Percentiles rank a stretch among this genome's conserved stretches.
Conservation (phyloP, 805 yeast species). For the Candida bentonensis region DNA sequence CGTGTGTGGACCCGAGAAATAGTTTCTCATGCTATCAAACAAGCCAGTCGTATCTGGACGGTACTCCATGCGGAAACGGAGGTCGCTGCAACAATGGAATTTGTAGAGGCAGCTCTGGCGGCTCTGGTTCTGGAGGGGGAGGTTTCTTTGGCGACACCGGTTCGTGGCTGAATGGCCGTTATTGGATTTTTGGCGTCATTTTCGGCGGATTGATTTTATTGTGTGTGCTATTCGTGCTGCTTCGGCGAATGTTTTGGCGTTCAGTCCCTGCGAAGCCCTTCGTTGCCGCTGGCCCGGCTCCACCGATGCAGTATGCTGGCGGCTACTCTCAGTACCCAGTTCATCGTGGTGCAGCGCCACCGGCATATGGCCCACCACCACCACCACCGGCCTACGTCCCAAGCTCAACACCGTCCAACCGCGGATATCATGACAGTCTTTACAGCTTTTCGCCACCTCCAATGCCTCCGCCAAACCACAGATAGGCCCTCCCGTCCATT, state of each 20-base stretch:
- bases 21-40: conserved; percentile 16
- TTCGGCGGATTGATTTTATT: not conserved
- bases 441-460: not conserved
- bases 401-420: not conserved
- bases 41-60: conserved; percentile 20
- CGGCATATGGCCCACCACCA: not conserved
- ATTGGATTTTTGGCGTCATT: not conserved
- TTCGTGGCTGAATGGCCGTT: not conserved
- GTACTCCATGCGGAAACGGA: conserved; percentile 20
- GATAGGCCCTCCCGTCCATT: too few species aligned
- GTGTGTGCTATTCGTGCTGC: not conserved
- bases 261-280: too few species aligned
- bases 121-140: not conserved
- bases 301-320: too few species aligned
- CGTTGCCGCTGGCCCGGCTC: too few species aligned
- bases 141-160: not conserved
- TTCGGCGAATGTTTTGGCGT: not conserved
- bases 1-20: conserved; percentile 15
- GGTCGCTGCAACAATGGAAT: conserved; percentile 19
- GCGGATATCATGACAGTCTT: not conserved
- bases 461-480: not conserved
- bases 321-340: too few species aligned
- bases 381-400: not conserved
- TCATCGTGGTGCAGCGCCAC: not conserved
- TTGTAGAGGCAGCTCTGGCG: not conserved